phyloP scores from a whole-genome alignment of 768 basidiomycete genomes.

The Cyclocybe cylindracea region DNA sequence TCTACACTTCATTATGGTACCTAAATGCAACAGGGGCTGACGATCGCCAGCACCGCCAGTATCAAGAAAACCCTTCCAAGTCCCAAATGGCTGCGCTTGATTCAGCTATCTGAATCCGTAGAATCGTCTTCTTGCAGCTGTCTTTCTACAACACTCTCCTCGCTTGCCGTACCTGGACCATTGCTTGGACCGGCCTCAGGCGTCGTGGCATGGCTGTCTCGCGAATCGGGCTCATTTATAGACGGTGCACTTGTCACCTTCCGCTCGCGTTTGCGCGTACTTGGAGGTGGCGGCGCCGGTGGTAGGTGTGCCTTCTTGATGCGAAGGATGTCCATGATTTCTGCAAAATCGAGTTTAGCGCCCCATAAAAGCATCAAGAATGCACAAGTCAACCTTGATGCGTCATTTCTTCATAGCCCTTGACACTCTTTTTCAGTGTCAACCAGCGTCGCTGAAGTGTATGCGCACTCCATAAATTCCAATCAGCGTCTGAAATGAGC shows the following conservation, averaged over 20 bases:
- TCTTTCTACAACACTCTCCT: conserved; percentile 10
- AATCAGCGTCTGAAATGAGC: conserved; percentile 65
- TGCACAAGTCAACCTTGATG: conserved; percentile 56
- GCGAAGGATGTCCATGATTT: conserved; percentile 80
- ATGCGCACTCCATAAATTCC: conserved; percentile 87
- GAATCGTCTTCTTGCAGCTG: conserved; percentile 10
- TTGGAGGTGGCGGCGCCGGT: conserved; percentile 16
- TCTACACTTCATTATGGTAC: neutral
- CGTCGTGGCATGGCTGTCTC: conserved; percentile 19
- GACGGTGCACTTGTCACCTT: conserved; percentile 55
- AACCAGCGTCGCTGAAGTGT: conserved; percentile 78
- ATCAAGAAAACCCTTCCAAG: neutral
- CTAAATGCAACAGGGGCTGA: too few relatives aligned
- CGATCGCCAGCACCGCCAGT: too few relatives aligned
- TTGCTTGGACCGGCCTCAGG: conserved; percentile 33
- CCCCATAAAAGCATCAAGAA: neutral
- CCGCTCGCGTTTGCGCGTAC: conserved; percentile 39
- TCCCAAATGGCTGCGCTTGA: neutral
- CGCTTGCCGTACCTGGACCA: conserved; percentile 24
- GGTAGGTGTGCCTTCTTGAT: conserved; percentile 71
- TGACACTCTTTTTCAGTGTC: conserved; percentile 75
- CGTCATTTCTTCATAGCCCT: conserved; percentile 79
- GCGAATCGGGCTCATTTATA: conserved; percentile 41
- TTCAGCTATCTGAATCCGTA: conserved; percentile 6
- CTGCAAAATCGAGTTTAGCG: conserved; percentile 33